Evolutionary conservation across 768 basidiomycete species (phyloP), one percentile per base, ranked within the genome.

Genomic region (Leccinellum albellum): DNA sequence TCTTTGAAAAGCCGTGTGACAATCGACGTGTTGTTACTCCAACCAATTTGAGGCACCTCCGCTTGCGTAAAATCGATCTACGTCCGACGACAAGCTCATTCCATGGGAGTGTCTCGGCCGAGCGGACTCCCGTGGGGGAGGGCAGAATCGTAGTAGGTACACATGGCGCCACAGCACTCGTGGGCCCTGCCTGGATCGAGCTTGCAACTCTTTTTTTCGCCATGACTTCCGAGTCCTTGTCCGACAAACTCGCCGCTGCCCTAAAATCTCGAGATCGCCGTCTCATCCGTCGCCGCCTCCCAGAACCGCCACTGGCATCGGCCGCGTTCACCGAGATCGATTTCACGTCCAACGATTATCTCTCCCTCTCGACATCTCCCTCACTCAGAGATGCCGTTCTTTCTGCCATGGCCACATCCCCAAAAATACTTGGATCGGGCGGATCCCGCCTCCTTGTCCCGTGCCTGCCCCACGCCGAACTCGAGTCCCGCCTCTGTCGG

Each of bases 311-410:
- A n/a, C n/a, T n/a, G n/a, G n/a, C n/a, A 44, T 71, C 79, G 20
- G 69, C 74, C 6, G 70, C 75, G 6, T 63, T 71, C 20, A 50
- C 71, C 14, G 60, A 64, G 48, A 67, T 54, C 60, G 90, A 94
- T 67, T 92, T 93, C 70, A 88, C 81, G n/a, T 89, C 92, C 3
- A 97, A 96, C 71, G 93, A 97, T 72, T 97, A 95, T 73, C 87
- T 97, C 53, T 93, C 92, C 0, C 79, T 97, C 24, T 77, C 93
- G 2, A 70, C 75, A 20, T 91, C 86, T 2, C 64, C 78, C 1
- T 58, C 62, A n/a, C 78, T 94, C 13, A 86, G 87, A 28, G 53
- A 69, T 0, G 75, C 72, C 9, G 88, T 93, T 66, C 78, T 95
- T 32, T 32, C 64, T 3, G 79, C 81, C 53, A 79, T 91, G 13